These are phyloP conservation scores for Alternaria rosae DNA, from an alignment of 2,329 filamentous ascomycete species.

Conservation along the genomic window DNA sequence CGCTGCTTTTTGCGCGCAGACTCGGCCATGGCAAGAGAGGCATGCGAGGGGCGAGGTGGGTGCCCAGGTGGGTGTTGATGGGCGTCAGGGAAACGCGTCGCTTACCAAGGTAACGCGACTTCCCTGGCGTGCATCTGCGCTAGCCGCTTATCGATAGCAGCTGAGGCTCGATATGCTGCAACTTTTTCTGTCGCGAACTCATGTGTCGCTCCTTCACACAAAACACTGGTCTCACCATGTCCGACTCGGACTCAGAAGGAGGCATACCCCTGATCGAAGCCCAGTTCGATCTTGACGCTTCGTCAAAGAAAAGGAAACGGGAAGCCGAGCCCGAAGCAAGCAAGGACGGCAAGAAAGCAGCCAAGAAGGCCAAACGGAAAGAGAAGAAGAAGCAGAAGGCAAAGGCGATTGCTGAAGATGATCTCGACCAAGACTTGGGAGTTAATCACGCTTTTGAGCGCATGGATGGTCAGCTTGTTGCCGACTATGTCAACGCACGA, in stretches of 20 bases:
- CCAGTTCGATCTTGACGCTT: conserved; percentile 43
- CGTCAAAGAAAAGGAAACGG: conserved; percentile 55
- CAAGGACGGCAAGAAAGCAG: conserved; percentile 45
- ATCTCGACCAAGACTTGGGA: conserved; percentile 57
- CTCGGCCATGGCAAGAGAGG: conserved; percentile 41
- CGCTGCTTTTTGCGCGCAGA: conserved; percentile 48
- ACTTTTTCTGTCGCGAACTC: conserved; percentile 31
- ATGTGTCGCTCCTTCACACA: conserved; percentile 23
- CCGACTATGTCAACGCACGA: conserved; percentile 84
- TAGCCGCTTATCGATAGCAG: conserved; percentile 41
- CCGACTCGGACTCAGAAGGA: conserved; percentile 53
- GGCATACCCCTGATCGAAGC: conserved; percentile 56
- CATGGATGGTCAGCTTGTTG: conserved; percentile 83
- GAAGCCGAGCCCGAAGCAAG: conserved; percentile 40
- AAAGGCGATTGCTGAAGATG: conserved; percentile 70
- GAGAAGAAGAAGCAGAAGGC: conserved; percentile 65
- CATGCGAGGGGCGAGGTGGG: conserved; percentile 14
- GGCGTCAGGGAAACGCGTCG: conserved; percentile 30
- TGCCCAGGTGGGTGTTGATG: conserved; percentile 36
- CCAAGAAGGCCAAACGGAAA: conserved; percentile 53
- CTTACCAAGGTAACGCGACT: conserved; percentile 21
- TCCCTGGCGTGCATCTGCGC: conserved; percentile 3
- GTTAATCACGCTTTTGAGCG: conserved; percentile 81
- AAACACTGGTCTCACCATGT: conserved; percentile 49
- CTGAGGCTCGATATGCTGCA: conserved; percentile 23